Evolutionary conservation across 208 protist genomes (phyloP).

Genomic region (Crithidia mellificae): DNA sequence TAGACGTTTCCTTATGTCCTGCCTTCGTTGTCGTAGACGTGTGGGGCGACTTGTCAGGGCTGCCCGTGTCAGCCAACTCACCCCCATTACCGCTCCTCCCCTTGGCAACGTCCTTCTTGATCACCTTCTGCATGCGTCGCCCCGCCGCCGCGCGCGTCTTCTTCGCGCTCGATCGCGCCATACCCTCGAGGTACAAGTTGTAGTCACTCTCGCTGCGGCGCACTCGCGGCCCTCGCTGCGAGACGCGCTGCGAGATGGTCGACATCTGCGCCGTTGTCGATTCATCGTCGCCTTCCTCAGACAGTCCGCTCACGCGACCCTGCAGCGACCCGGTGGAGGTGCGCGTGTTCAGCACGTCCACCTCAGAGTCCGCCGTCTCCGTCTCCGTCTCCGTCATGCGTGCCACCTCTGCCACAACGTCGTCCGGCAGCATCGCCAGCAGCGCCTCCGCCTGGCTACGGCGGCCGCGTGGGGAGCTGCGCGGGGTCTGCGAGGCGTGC

Average conservation of each 20-base stretch:
- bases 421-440: conserved; percentile 47
- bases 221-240: conserved; percentile 30
- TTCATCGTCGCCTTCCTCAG: conserved; percentile 21
- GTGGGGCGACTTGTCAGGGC: not conserved
- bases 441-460: conserved; percentile 44
- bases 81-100: not conserved
- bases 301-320: conserved; percentile 17
- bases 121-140: conserved; percentile 20
- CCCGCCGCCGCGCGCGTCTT: conserved; percentile 27
- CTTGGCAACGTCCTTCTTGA: conserved; percentile 16
- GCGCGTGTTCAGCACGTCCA: conserved; percentile 6
- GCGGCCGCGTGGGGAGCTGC: conserved; percentile 31
- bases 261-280: conserved; percentile 26
- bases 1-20: not conserved
- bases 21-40: not conserved
- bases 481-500: conserved; percentile 23
- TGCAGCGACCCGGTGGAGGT: conserved; percentile 12
- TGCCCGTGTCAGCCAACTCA: not conserved
- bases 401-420: conserved; percentile 35
- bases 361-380: conserved; percentile 6
- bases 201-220: conserved; percentile 47
- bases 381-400: conserved; percentile 16
- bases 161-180: conserved; percentile 32
- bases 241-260: conserved; percentile 50
- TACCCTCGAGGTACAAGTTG: conserved; percentile 40